Conservation (phyloP, 1,284 basidiomycete genomes). For the Cystobasidiaceae sp. region DNA sequence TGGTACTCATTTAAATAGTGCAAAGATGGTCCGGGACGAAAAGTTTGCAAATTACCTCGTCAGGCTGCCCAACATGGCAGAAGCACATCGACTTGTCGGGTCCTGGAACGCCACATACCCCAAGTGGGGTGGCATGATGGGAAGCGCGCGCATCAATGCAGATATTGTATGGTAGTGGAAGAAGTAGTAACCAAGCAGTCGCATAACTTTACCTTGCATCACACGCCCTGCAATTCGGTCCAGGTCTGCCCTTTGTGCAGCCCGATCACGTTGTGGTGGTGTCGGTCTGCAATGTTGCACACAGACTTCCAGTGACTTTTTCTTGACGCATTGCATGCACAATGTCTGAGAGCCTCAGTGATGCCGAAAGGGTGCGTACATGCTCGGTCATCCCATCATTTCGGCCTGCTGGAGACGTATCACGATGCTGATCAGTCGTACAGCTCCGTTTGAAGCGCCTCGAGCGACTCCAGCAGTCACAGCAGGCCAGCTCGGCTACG, state of each 20-base stretch:
- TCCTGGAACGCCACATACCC: slow-evolving; percentile 26
- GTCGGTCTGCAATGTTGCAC: no score
- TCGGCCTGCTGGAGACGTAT: no score
- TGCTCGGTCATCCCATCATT: no score
- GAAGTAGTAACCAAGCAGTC: no score
- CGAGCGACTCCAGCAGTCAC: slow-evolving; percentile 63
- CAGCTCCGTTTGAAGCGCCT: slow-evolving; percentile 84
- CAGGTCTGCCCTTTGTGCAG: no score
- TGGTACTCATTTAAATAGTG: no score
- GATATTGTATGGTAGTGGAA: slow-evolving; percentile 28
- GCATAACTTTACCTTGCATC: no score
- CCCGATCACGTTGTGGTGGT: no score
- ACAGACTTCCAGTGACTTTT: not conserved
- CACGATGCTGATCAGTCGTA: no score
- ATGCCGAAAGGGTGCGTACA: slow-evolving; percentile 46
- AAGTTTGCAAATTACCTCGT: slow-evolving; percentile 20
- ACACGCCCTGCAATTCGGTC: no score
- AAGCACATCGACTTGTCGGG: slow-evolving; percentile 16
- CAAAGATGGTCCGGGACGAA: not conserved
- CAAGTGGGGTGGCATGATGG: slow-evolving; percentile 13
- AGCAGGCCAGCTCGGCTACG: no score
- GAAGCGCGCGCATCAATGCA: slow-evolving; percentile 8
- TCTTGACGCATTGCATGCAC: no score
- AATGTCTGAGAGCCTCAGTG: slow-evolving; percentile 29
- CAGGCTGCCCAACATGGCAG: slow-evolving; percentile 22